Base-by-base conservation (phyloP, 192 early-diverging fungal species). In the Backusella sp. region DNA sequence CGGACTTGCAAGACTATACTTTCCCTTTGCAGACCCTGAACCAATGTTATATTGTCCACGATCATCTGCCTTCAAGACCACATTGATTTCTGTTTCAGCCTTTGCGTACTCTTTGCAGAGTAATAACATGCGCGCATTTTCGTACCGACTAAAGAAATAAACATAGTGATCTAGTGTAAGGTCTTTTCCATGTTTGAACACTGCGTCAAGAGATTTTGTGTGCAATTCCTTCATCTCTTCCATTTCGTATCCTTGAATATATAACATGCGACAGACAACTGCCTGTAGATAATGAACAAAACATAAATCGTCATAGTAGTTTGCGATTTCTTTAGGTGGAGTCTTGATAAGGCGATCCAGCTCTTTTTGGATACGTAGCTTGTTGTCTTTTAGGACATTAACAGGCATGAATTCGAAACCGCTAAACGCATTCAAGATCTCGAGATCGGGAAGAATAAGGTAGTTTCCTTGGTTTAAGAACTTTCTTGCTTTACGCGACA, bases 401-500 rank as follows among this genome's bases (percentile, higher is more conserved):
- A 17, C n/a, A 0, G 94, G 90, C 77, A 94, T 92, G 73, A 91
- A 89, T 65, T 92, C 91, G 73, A 91, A 90, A 11, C 88, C 87
- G 79, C 89, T 91, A 81, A 88, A 91, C 59, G 92, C 82, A 59
- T 92, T 85, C 39, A 95, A 75, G 21, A 97, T 87, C 77, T 97
- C 96, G 21, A 94, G 83, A 4, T 87, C 92, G 3, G 95, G 95
- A 9, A 94, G 81, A 39, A 92, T 69, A 41, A 97, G 79, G 28
- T 89, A 83, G 69, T 85, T 82, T 8, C 82, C 82, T 72, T 97
- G 92, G 68, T 82, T 66, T 4, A 82, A 17, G 76, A 90, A 96
- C 66, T 93, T 93, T 76, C 90, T 88, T 7, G 91, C 82, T 80
- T 97, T 97, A 65, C 96, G 91, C n/a, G 91, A 85, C n/a, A 96